Conservation (phyloP, 164 flowering plant genomes). For the Paratinospora sagittata region DNA sequence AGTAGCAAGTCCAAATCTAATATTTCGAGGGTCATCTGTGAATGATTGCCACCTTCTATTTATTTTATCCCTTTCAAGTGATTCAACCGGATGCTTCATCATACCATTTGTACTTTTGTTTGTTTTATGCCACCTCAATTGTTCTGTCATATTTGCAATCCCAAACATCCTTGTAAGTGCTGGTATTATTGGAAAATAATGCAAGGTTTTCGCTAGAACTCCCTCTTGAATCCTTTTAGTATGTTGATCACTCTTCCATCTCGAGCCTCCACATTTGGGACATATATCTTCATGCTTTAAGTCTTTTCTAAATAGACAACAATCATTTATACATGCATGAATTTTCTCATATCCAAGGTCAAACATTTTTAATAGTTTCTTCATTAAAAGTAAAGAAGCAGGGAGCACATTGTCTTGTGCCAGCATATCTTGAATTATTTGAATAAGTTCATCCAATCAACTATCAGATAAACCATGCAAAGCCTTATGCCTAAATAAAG, state of each 20-base stretch:
- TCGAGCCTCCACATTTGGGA: not conserved
- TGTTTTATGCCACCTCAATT: no score
- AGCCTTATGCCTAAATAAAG: not conserved
- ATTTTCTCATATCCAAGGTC: not conserved
- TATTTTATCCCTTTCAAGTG: not conserved
- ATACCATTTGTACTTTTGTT: no score
- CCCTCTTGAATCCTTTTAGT: not conserved
- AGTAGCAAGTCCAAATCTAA: no score
- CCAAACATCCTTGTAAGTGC: conserved; percentile 3
- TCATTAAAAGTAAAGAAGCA: not conserved
- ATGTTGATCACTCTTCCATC: not conserved
- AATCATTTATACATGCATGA: conserved; percentile 6
- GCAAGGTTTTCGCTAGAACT: not conserved
- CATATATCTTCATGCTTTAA: not conserved
- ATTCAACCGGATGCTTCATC: conserved; percentile 8
- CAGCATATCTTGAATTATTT: not conserved
- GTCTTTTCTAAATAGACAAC: not conserved
- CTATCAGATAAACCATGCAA: not conserved
- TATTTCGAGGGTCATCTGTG: no score
- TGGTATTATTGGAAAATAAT: not conserved
- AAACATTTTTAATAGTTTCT: not conserved
- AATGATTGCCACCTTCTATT: not conserved
- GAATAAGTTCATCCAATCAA: not conserved
- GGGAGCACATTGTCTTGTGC: not conserved
- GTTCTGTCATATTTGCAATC: no score